Conservation (phyloP, 1,139 yeast genomes). For the Hyphopichia fennica region DNA sequence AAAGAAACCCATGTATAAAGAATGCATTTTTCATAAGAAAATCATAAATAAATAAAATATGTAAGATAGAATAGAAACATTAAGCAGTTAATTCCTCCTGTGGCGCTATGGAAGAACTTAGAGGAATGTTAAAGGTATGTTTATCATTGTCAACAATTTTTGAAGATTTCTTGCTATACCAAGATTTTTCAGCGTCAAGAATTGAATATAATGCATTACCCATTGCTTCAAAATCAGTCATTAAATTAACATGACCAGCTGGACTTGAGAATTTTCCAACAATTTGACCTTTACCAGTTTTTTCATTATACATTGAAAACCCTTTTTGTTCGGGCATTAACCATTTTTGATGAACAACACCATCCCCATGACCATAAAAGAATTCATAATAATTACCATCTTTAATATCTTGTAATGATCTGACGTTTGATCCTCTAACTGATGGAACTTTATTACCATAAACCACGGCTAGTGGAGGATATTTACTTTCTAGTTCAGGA, state of each 20-base stretch:
- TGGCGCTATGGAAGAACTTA: neutral
- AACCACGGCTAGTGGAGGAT: conserved; percentile 83
- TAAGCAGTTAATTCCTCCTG: neutral
- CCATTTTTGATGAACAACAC: conserved; percentile 84
- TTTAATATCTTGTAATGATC: conserved; percentile 58
- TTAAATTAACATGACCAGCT: conserved; percentile 75
- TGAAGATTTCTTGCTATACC: conserved; percentile 24
- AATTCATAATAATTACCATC: conserved; percentile 75
- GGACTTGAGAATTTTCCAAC: conserved; percentile 67
- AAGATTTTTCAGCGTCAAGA: conserved; percentile 48
- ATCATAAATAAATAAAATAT: neutral
- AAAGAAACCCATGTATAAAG: too few species aligned
- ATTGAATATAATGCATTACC: conserved; percentile 70
- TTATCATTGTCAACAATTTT: neutral
- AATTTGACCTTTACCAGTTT: conserved; percentile 45
- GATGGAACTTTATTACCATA: conserved; percentile 84
- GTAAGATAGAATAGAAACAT: neutral
- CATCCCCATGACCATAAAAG: conserved; percentile 89
- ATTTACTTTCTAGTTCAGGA: conserved; percentile 41
- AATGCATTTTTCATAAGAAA: neutral
- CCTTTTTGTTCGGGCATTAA: conserved; percentile 76
- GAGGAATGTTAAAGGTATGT: neutral
- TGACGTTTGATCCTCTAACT: conserved; percentile 73
- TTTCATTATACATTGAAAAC: conserved; percentile 42
- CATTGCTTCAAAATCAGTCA: conserved; percentile 72